Percentiles rank a stretch among this genome's conserved stretches.
Evolutionary conservation across 257 asterid species (phyloP).

Genomic region (Solanum medicagineum): DNA sequence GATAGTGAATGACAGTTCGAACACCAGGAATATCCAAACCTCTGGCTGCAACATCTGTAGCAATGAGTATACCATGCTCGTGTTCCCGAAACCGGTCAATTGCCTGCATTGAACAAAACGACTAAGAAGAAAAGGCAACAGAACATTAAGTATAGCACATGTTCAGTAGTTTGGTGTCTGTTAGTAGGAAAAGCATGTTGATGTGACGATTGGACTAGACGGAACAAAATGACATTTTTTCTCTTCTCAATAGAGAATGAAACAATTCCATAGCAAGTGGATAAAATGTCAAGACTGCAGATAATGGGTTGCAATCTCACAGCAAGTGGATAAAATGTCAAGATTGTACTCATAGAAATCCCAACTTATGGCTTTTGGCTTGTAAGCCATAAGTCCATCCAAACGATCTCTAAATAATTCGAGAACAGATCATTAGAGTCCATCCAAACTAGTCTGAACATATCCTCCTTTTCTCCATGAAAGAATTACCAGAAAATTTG

Average conservation of each 20-base stretch:
- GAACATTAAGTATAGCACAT: not conserved
- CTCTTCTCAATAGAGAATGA: not conserved
- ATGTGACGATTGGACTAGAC: not conserved
- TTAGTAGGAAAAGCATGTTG: not conserved
- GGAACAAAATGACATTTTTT: not conserved
- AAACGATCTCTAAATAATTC: not conserved
- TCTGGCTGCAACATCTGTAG: slow-evolving; percentile 96
- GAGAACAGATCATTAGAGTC: not conserved
- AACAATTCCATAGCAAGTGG: not conserved
- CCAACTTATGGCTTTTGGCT: not conserved
- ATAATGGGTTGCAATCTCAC: not conserved
- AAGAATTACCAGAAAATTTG: not conserved
- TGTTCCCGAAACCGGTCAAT: slow-evolving; percentile 77
- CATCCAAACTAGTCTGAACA: not conserved
- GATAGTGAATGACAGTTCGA: slow-evolving; percentile 92
- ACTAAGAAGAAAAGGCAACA: slow-evolving; percentile 2
- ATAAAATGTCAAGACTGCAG: not conserved
- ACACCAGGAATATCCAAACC: slow-evolving; percentile 91
- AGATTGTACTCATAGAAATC: not conserved
- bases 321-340: not conserved
- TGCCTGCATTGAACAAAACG: slow-evolving; percentile 41
- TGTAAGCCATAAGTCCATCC: not conserved
- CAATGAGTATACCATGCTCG: slow-evolving; percentile 75
- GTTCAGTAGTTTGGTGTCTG: not conserved
- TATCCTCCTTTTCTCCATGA: not conserved